Evolutionary conservation across 768 basidiomycete species (phyloP).

Genomic region (Psilocybe subaeruginosa): DNA sequence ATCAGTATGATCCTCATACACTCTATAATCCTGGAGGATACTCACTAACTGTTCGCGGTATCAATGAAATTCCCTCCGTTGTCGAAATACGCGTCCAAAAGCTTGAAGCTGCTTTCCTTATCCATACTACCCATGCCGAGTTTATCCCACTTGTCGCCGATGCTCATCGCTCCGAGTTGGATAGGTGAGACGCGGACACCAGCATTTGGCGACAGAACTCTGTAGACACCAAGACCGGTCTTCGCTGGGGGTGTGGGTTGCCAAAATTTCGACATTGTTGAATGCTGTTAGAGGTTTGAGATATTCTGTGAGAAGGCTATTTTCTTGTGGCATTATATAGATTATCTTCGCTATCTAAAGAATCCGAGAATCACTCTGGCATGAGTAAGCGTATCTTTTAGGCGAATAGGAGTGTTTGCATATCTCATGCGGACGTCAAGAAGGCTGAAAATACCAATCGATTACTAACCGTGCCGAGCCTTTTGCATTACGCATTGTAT

Average conservation of each 20-base stretch:
- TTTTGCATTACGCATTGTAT: too few species aligned
- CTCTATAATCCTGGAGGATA: background rate
- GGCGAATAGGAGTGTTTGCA: too few species aligned
- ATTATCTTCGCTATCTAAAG: too few species aligned
- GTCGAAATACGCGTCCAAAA: slow-evolving; percentile 47
- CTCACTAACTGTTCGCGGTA: slow-evolving; percentile 49
- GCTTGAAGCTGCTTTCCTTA: slow-evolving; percentile 45
- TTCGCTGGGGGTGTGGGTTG: slow-evolving; percentile 26
- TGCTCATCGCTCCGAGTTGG: slow-evolving; percentile 46
- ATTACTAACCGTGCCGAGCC: too few species aligned
- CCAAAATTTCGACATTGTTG: slow-evolving; percentile 12
- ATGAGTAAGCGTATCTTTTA: too few species aligned
- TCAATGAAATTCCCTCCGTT: slow-evolving; percentile 54
- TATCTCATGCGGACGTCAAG: too few species aligned
- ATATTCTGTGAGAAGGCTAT: too few species aligned
- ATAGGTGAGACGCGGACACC: slow-evolving; percentile 47
- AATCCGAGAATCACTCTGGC: too few species aligned
- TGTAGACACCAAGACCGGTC: slow-evolving; percentile 38
- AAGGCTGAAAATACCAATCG: too few species aligned
- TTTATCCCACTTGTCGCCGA: slow-evolving; percentile 40
- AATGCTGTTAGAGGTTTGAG: too few species aligned
- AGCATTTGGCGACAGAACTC: slow-evolving; percentile 36
- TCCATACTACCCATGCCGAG: slow-evolving; percentile 39
- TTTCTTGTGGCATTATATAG: too few species aligned
- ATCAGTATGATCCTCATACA: background rate